Evolutionary conservation across 768 basidiomycete species (phyloP), one percentile per base, ranked within the genome.

Genomic region (Kwoniella bestiolae): DNA sequence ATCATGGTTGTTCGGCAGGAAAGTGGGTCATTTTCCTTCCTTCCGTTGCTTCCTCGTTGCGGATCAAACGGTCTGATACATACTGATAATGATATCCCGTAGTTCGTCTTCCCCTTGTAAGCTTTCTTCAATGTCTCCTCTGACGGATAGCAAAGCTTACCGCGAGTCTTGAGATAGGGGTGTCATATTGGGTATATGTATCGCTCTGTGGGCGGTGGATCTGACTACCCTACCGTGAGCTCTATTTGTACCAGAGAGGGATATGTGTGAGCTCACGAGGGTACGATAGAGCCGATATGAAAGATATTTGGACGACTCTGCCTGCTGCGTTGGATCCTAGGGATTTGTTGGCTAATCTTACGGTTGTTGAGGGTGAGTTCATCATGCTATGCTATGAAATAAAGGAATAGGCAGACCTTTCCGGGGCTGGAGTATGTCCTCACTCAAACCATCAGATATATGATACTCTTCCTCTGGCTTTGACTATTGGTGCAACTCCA

Each of bases 41-140:
- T 38, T 38, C 35, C 3, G 12, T 65, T 6, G n/a, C 29, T 25
- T n/a, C n/a, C 6, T 52, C n/a, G n/a, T 29, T 12, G 26, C 5
- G 46, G 5, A 6, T 47, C 18, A 25, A 7, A 14, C 11, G 26
- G 23, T 35, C n/a, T 3, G 23, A 14, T 23, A 32, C n/a, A n/a
- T n/a, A n/a, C n/a, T n/a, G n/a, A n/a, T n/a, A n/a, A n/a, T 26
- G 34, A 29, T 44, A 46, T 53, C 1, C n/a, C 23, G 6, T 41
- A 74, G 76, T 75, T 74, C 69, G 67, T 77, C 68, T 77, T 77
- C 64, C 73, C 76, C 5, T 62, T 68, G 73, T 77, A 46, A 56
- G 73, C 50, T 56, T 14, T 14, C 55, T 47, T 11, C 23, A 51
- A n/a, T 49, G 26, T 28, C 45, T 12, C 9, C 23, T 25, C 18